Base-by-base conservation (phyloP, 352 stramenopile species). In the Globisporangium spiculum region DNA sequence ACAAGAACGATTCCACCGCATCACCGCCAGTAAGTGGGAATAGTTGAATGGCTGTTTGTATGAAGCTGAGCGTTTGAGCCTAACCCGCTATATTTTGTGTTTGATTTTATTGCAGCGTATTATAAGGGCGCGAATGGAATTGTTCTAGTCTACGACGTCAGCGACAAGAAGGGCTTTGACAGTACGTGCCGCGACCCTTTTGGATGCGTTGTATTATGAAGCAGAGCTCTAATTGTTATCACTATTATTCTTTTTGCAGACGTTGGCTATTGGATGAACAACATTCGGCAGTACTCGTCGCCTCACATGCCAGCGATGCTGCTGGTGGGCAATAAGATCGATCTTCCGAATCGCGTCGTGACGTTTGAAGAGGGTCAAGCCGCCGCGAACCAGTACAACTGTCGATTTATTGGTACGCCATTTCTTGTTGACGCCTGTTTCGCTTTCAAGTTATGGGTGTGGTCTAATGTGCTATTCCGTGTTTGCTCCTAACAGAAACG, bases 231-330 rank as follows among this genome's bases (percentile, higher is more conserved):
- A 61, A 61, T 41, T 34, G 27, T 30, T 30, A 30, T 30, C 10
- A 7, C 56, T 64, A 22, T 5, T 84, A 52, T 50, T 64, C 26
- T 73, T 55, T 53, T 9, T 72, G 32, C 56, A 96, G 88, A 98
- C 58, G 92, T 98, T 57, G 91, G 87, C 69, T 98, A 98, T 69
- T 98, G 94, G 94, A 97, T 98, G 90, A 96, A 98, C 68, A 98
- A 98, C 70, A 98, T 98, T 65, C 88, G 93, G 16, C 86, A 95
- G 63, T 93, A 96, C 67, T 92, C 90, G 22, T 80, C 83, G 1
- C 79, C 83, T 41, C 79, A 80, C 59, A 89, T 92, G 70, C 86
- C 81, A 26, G 90, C 79, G 18, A 96, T 93, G 88, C 72, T 97
- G 50, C 72, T 98, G 3, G 89, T 98, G 52, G 92, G 91, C 67